phyloP scores from a whole-genome alignment of 177 flowering plant species.

The Vitis hybrid region DNA sequence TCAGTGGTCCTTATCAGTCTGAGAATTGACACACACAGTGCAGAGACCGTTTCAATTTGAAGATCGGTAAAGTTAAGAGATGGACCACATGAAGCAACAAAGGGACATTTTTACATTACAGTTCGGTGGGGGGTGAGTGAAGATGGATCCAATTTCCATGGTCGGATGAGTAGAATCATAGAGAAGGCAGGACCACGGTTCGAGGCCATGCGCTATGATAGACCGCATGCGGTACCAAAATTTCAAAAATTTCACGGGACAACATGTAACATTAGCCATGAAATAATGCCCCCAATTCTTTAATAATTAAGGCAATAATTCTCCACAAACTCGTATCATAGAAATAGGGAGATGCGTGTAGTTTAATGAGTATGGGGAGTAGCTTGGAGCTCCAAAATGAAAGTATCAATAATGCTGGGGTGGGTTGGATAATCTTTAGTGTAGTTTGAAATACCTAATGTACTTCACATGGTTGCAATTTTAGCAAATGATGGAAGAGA shows the following conservation, averaged over 20 bases:
- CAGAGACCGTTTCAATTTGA: no score
- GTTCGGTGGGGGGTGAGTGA: no score
- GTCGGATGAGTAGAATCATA: not conserved
- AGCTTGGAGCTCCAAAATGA: not conserved
- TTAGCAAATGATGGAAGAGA: slow-evolving; percentile 27
- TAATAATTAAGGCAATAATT: not conserved
- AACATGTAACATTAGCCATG: not conserved
- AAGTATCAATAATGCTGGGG: not conserved
- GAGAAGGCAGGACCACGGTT: slow-evolving; percentile 7
- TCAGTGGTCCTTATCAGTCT: no score
- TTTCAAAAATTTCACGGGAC: not conserved
- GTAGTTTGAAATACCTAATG: slow-evolving; percentile 1
- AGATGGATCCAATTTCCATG: no score
- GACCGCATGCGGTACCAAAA: slow-evolving; percentile 7
- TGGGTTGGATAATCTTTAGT: no score
- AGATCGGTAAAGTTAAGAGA: no score
- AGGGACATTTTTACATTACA: no score
- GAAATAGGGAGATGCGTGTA: not conserved
- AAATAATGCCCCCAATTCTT: not conserved
- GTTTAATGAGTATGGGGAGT: not conserved
- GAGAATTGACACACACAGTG: no score
- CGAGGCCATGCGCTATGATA: slow-evolving; percentile 18
- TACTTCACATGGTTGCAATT: slow-evolving; percentile 30
- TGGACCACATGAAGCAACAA: no score
- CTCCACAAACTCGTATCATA: not conserved